Evolutionary conservation across 1,284 basidiomycete genomes (phyloP), one percentile per base, ranked within the genome.

Genomic region (Fomitopsis betulina): DNA sequence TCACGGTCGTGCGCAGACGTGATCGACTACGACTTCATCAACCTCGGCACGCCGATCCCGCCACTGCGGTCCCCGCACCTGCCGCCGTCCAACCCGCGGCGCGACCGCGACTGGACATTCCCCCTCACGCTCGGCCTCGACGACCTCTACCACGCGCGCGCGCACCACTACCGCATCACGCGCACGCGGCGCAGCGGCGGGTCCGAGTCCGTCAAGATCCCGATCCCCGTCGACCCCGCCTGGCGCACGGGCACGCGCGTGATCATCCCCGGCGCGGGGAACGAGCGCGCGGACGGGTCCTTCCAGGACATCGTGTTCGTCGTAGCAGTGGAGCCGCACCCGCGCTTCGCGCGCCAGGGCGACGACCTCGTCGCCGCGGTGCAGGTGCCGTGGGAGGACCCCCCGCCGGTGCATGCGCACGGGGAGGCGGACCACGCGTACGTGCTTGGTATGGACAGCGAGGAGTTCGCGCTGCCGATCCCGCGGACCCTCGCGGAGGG

Each of bases 121-220:
- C 87, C 89, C 0, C 82, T 97, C 23, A 82, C 85, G 15, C 73
- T 95, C 61, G 81, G 89, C 0, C 84, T 97, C 10, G 91, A 96
- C 67, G 94, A 97, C 63, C 79, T 97, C 52, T 94, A 91, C 77
- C 81, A 78, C 59, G 94, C 95, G 53, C 85, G 85, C 37, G 85
- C 83, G 35, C 93, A 91, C 73, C 85, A 83, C 62, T 87, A 96
- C 66, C 87, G 89, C 68, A 84, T 97, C 62, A 89, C 86, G 15
- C 85, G 92, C 57, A 82, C 65, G 15, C 64, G 70, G 19, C 59
- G 60, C 42, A 81, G 79, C 17, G 89, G 86, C 10, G 73, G 73
- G 58, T 82, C 80, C 10, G 88, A 92, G 70, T 83, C 87, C 60
- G 89, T 93, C 62, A 80, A 91, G 39, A 80, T 95, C 59, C 85